Conservation (phyloP, 495 filamentous ascomycete genomes). For the Penicillium turbatum region DNA sequence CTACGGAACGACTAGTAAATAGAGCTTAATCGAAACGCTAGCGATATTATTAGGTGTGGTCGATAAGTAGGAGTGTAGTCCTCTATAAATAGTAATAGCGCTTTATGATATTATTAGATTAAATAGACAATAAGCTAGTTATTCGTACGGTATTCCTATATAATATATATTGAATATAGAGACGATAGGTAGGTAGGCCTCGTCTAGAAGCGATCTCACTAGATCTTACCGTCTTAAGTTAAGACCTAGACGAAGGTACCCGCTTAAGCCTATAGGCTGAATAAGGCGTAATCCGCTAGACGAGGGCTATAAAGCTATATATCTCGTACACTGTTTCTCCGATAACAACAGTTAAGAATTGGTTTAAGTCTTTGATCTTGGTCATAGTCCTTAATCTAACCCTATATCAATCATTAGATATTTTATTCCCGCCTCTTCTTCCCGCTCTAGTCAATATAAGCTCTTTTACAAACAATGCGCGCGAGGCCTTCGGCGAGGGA, state of each 20-base stretch:
- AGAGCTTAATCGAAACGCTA: neutral
- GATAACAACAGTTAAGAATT: constrained; percentile 5
- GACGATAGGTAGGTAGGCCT: constrained; percentile 9
- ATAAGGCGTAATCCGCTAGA: constrained; percentile 7
- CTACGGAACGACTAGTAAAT: neutral
- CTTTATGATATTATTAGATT: neutral
- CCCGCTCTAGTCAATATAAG: neutral
- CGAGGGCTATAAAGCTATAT: constrained; percentile 8
- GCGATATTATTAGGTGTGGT: no score
- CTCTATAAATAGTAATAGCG: neutral
- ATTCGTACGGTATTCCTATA: constrained; percentile 5
- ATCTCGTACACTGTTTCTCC: neutral
- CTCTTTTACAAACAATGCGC: neutral
- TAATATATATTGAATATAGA: neutral
- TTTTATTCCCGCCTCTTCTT: constrained; percentile 5
- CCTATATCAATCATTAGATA: constrained; percentile 1
- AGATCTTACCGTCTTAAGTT: constrained; percentile 8
- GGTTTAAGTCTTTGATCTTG: neutral
- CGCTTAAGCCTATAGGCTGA: constrained; percentile 2
- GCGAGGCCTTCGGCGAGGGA: neutral
- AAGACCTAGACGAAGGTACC: constrained; percentile 1
- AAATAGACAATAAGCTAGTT: neutral
- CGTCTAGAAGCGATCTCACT: constrained; percentile 7
- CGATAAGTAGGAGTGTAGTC: no score
- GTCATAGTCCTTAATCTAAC: neutral